Conservation (phyloP, 371 early-diverging fungal genomes). For the Conidiobolus incongruus region DNA sequence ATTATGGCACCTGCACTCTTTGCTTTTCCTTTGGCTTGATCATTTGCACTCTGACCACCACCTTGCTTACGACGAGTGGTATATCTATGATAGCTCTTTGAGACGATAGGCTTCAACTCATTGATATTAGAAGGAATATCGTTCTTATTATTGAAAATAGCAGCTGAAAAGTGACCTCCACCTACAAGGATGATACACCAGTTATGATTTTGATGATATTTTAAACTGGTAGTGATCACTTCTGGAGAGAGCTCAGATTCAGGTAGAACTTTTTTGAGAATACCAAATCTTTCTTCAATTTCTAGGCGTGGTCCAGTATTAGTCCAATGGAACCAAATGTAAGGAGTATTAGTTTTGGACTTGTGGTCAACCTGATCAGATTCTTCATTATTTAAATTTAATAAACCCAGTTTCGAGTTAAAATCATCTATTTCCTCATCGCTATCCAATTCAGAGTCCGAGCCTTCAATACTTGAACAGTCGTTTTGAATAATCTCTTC, state of each 20-base stretch:
- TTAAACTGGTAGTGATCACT: neutral
- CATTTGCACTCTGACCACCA: slow-evolving; percentile 66
- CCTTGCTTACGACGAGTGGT: slow-evolving; percentile 91
- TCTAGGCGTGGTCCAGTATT: neutral
- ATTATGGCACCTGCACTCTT: slow-evolving; percentile 80
- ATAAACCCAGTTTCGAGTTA: neutral
- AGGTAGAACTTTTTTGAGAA: neutral
- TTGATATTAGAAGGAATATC: slow-evolving; percentile 7
- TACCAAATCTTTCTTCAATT: too few relatives aligned
- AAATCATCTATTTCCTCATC: neutral
- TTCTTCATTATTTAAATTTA: neutral
- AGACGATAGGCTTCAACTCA: slow-evolving; percentile 26
- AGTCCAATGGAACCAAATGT: neutral
- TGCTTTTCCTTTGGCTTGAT: slow-evolving; percentile 58
- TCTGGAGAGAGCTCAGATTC: neutral
- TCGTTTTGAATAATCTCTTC: neutral
- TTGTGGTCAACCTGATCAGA: neutral
- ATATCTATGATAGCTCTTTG: slow-evolving; percentile 85
- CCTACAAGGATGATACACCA: slow-evolving; percentile 68
- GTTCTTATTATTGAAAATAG: slow-evolving; percentile 47
- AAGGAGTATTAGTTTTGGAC: too few relatives aligned
- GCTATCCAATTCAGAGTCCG: neutral
- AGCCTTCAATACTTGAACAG: neutral
- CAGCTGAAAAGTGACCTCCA: slow-evolving; percentile 81
- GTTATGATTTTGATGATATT: neutral